Base-by-base conservation (phyloP, 176 grass and related monocot species). In the Neostapfia colusana region DNA sequence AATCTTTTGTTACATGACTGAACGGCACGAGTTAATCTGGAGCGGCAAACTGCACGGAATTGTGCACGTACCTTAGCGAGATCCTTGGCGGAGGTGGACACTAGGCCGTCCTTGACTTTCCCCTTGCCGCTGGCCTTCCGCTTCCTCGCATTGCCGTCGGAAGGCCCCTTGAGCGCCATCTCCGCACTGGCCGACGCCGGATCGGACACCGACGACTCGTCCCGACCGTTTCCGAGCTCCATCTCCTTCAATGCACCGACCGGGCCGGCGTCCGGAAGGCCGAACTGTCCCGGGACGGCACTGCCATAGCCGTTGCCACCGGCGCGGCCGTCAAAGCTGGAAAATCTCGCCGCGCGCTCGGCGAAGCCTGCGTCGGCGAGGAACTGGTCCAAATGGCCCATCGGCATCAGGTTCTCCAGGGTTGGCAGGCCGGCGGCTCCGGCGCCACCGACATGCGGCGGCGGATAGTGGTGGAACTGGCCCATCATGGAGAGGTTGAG, bases 181-280 rank as follows among this genome's bases (percentile, higher is more conserved):
- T 73, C 88, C 1, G 70, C 88, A 53, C 84, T 53, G 48, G 72
- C 89, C n/a, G 89, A 86, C 40, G 85, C 73, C 42, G 92, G 92
- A 92, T 95, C 89, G 43, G 96, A 95, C 61, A 95, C 87, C 5
- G 92, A 95, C 9, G 96, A 95, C 25, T 95, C 96, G 21, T 92
- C 96, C 16, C 75, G 83, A 26, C 72, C 76, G 69, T 83, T 95
- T 14, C 76, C 83, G 44, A 71, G 62, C 24, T 86, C 87, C 63
- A 77, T 12, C n/a, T 77, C 81, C 46, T 79, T 93, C 56, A 80
- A 81, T 66, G 82, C 71, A 39, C 71, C 57, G 26, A 86, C 73
- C 1, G 70, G 78, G 37, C 78, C 72, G n/a, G 61, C 70, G 18
- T 87, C 87, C 16, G 80, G 79, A 62, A 88, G 34, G 69, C 87